A percentile compares a stretch with the other conserved stretches of the same genome.
Evolutionary conservation across 306 rosid genomes (phyloP).

Genomic region (Ormosia emarginata): DNA sequence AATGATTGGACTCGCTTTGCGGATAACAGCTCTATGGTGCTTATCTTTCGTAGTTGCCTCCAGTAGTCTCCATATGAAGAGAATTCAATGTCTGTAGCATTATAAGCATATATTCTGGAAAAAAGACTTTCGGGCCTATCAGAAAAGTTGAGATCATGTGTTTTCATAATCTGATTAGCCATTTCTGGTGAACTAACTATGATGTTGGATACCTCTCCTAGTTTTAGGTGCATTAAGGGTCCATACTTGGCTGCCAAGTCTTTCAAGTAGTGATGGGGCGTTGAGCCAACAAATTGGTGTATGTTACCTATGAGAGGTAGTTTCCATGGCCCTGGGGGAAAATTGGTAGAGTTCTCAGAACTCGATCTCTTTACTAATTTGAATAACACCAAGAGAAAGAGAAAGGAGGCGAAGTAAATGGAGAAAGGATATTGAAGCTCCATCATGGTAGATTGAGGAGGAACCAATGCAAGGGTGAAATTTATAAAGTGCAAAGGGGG

Average conservation of each 20-base stretch:
- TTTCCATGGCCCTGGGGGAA: slow-evolving; percentile 23
- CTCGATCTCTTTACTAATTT: background rate
- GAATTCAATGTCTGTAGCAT: background rate
- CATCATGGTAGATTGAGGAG: background rate
- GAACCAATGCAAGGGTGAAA: too few relatives aligned
- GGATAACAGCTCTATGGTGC: slow-evolving; percentile 1
- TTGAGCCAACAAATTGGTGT: slow-evolving; percentile 8
- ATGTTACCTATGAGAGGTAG: slow-evolving; percentile 22
- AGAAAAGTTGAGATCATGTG: slow-evolving; percentile 1
- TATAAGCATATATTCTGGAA: background rate
- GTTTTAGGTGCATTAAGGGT: slow-evolving; percentile 10
- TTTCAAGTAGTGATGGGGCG: slow-evolving; percentile 8
- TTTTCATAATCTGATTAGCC: slow-evolving; percentile 25
- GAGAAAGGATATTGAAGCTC: background rate
- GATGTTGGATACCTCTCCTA: slow-evolving; percentile 19
- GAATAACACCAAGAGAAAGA: background rate
- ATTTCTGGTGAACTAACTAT: slow-evolving; percentile 21
- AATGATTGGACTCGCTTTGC: slow-evolving; percentile 14
- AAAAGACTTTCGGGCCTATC: slow-evolving; percentile 12
- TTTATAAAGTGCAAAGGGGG: too few relatives aligned
- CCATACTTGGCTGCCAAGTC: slow-evolving; percentile 29
- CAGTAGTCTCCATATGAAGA: slow-evolving; percentile 16
- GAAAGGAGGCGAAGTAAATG: background rate
- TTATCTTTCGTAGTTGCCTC: slow-evolving; percentile 20
- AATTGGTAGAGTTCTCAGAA: background rate